These are phyloP conservation scores for Hygrocybe coccinea DNA, from an alignment of 768 basidiomycete species.

Conservation along the genomic window DNA sequence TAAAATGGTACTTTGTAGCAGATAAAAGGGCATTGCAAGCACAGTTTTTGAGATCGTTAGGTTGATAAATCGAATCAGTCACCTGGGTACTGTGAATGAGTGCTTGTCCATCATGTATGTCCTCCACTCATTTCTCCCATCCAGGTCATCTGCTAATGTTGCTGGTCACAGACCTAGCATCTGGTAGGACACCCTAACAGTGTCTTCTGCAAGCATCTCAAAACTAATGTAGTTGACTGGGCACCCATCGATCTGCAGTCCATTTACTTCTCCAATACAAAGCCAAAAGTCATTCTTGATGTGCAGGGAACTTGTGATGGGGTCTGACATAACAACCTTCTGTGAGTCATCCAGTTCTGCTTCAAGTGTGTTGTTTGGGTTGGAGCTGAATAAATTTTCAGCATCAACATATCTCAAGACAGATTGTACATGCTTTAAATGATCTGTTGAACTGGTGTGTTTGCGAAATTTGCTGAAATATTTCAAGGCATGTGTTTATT, in stretches of 20 bases:
- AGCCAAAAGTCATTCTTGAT: slow-evolving; percentile 24
- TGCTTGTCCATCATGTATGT: slow-evolving; percentile 9
- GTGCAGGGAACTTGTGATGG: slow-evolving; percentile 20
- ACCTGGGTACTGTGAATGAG: slow-evolving; percentile 11
- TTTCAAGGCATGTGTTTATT: not conserved
- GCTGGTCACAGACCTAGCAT: slow-evolving; percentile 2
- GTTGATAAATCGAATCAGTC: slow-evolving; percentile 23
- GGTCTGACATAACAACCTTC: slow-evolving; percentile 4
- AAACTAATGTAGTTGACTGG: slow-evolving; percentile 7
- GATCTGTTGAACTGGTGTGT: slow-evolving; percentile 4
- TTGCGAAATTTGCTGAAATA: too few species aligned
- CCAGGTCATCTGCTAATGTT: not conserved
- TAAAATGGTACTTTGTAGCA: slow-evolving; percentile 21
- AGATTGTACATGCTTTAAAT: slow-evolving; percentile 4
- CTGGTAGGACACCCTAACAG: slow-evolving; percentile 3
- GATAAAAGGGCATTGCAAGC: slow-evolving; percentile 16
- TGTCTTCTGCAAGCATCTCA: not conserved
- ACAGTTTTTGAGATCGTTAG: slow-evolving; percentile 15
- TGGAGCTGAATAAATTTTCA: not conserved
- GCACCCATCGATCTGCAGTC: slow-evolving; percentile 6
- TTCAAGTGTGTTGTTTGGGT: not conserved
- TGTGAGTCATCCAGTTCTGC: not conserved
- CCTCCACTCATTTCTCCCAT: slow-evolving; percentile 24
- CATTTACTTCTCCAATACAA: slow-evolving; percentile 25
- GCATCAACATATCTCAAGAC: not conserved